Evolutionary conservation across 495 filamentous ascomycete genomes (phyloP).

Genomic region (Penicilliopsis zonata): DNA sequence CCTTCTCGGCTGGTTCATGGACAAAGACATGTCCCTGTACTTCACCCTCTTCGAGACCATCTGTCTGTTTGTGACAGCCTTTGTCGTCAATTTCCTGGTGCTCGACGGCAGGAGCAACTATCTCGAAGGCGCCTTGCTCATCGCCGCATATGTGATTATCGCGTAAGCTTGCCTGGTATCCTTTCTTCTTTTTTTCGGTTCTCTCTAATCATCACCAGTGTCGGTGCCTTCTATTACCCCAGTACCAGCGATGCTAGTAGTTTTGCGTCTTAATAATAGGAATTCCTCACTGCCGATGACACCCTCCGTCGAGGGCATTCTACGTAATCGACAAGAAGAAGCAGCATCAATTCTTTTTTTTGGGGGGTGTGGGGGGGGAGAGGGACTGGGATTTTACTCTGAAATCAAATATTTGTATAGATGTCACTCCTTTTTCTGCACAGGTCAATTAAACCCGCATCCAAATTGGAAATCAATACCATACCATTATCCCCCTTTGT

Average conservation of each 20-base stretch:
- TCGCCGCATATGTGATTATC: conserved; percentile 62
- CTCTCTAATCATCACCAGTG: conserved; percentile 9
- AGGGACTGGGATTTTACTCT: too few relatives aligned
- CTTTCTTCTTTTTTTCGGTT: neutral
- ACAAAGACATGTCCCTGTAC: conserved; percentile 74
- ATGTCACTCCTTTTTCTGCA: too few relatives aligned
- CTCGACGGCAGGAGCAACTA: conserved; percentile 84
- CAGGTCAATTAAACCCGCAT: too few relatives aligned
- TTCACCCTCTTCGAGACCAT: conserved; percentile 91
- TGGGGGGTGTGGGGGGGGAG: too few relatives aligned
- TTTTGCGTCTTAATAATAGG: conserved; percentile 9
- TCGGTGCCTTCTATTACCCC: conserved; percentile 30
- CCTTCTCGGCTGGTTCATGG: conserved; percentile 77
- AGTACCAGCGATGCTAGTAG: conserved; percentile 11
- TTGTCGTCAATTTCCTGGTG: conserved; percentile 82
- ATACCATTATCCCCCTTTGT: too few relatives aligned
- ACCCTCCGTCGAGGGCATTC: too few relatives aligned
- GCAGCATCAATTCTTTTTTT: too few relatives aligned
- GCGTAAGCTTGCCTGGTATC: conserved; percentile 12
- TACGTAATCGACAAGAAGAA: too few relatives aligned
- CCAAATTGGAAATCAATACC: too few relatives aligned
- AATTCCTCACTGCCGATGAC: too few relatives aligned
- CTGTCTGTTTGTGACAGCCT: conserved; percentile 71
- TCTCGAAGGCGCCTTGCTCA: conserved; percentile 70
- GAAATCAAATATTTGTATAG: too few relatives aligned